Conservation (phyloP, 768 basidiomycete genomes). For the Collybia sp. region DNA sequence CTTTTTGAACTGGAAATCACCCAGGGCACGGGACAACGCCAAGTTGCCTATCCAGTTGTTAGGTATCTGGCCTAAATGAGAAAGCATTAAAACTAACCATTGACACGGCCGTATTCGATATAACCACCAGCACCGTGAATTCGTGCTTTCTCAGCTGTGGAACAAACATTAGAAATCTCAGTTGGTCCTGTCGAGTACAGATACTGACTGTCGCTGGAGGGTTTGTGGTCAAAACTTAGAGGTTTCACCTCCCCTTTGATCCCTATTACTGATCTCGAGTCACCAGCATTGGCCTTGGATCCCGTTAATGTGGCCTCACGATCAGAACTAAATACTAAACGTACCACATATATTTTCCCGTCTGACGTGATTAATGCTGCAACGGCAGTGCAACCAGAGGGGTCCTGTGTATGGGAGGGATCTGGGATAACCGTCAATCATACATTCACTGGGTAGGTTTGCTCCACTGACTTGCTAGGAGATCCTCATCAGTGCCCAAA, state of each 20-base stretch:
- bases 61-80: background rate
- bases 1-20: conserved; percentile 99
- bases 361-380: conserved; percentile 80
- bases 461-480: conserved; percentile 64
- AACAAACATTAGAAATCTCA: conserved; percentile 4
- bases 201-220: conserved; percentile 71
- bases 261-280: conserved; percentile 87
- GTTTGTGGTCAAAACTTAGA: conserved; percentile 95
- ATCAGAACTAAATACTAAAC: conserved; percentile 17
- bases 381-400: conserved; percentile 96
- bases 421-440: conserved; percentile 40
- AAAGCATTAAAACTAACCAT: conserved; percentile 50
- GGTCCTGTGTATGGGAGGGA: conserved; percentile 82
- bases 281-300: conserved; percentile 91
- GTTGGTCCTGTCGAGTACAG: background rate
- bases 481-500: conserved; percentile 91
- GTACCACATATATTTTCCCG: conserved; percentile 73
- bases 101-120: conserved; percentile 94
- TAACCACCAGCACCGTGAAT: conserved; percentile 92
- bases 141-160: conserved; percentile 73
- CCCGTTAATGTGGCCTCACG: no score
- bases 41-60: conserved; percentile 68
- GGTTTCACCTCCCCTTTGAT: conserved; percentile 83
- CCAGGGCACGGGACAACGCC: conserved; percentile 89
- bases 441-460: conserved; percentile 2